Conservation (phyloP, 163 green algal genomes). For the Chloromonas sp. region DNA sequence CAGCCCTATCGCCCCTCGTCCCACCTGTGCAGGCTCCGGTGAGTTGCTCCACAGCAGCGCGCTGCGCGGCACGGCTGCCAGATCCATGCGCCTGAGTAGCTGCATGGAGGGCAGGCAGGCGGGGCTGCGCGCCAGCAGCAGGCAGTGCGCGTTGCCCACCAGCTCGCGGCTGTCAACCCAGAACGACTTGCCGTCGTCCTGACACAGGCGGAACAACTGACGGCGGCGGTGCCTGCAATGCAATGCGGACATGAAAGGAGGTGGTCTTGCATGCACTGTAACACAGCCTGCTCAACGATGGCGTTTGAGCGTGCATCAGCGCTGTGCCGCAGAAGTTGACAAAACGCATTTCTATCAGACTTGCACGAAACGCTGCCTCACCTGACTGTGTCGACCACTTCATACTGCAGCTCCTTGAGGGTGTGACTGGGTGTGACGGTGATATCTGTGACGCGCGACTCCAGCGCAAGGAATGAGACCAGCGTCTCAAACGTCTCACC, state of each 20-base stretch:
- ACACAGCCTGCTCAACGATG: no score
- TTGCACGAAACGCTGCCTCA: not conserved
- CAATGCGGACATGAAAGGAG: not conserved
- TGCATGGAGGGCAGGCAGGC: constrained; percentile 15
- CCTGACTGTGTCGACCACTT: constrained; percentile 27
- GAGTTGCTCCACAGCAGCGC: constrained; percentile 52
- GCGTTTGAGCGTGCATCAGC: not conserved
- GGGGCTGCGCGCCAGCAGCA: constrained; percentile 35
- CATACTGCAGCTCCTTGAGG: constrained; percentile 43
- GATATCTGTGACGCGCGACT: constrained; percentile 26
- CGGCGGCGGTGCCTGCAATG: constrained; percentile 37
- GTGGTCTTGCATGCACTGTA: not conserved
- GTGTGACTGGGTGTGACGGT: constrained; percentile 20
- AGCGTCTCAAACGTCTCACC: not conserved
- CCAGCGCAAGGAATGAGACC: constrained; percentile 28
- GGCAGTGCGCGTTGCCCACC: constrained; percentile 45
- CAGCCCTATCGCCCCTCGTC: no score
- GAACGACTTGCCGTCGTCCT: constrained; percentile 41
- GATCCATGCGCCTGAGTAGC: constrained; percentile 39
- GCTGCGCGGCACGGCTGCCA: constrained; percentile 24
- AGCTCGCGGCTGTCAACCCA: constrained; percentile 64
- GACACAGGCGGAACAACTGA: constrained; percentile 52
- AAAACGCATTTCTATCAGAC: not conserved
- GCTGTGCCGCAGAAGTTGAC: not conserved
- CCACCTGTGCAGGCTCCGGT: constrained; percentile 42